Percentiles rank a stretch among this genome's conserved stretches.
Conservation (phyloP, 768 basidiomycete species). For the Lactarius evosmus region DNA sequence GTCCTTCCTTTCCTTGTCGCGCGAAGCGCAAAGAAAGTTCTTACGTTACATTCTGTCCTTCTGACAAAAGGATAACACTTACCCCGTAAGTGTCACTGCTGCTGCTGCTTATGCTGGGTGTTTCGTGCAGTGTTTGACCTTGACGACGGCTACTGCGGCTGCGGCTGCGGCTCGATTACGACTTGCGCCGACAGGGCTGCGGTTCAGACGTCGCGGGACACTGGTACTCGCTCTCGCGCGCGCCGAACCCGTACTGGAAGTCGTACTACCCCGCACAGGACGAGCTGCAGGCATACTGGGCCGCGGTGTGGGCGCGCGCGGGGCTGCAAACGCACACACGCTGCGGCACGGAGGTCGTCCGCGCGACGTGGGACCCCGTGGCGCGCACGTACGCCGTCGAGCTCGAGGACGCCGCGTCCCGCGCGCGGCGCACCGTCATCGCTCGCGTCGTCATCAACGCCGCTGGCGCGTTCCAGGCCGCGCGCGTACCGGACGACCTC, state of each 20-base stretch:
- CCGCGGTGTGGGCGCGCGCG: conserved; percentile 27
- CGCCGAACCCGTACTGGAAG: conserved; percentile 33
- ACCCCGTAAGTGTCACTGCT: conserved; percentile 28
- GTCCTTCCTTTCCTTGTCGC: background rate
- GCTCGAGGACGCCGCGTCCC: conserved; percentile 27
- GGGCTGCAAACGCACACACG: conserved; percentile 29
- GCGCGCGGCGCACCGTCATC: conserved; percentile 14
- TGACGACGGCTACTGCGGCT: background rate
- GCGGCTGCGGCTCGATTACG: background rate
- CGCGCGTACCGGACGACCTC: conserved; percentile 31
- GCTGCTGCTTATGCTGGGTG: background rate
- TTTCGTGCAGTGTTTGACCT: background rate
- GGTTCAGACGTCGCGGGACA: conserved; percentile 31
- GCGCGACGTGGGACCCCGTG: conserved; percentile 33
- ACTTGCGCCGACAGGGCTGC: conserved; percentile 31
- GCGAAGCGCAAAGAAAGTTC: background rate
- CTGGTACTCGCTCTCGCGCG: conserved; percentile 34
- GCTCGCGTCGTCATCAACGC: conserved; percentile 36
- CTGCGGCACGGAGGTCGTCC: conserved; percentile 33
- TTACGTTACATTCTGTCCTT: background rate
- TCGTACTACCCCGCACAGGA: conserved; percentile 30
- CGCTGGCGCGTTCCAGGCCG: conserved; percentile 31
- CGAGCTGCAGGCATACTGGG: conserved; percentile 34
- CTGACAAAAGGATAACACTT: conserved; percentile 30
- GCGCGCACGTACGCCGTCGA: conserved; percentile 31